Conservation (phyloP, 176 grass and related monocot genomes). For the Musa itinerans region DNA sequence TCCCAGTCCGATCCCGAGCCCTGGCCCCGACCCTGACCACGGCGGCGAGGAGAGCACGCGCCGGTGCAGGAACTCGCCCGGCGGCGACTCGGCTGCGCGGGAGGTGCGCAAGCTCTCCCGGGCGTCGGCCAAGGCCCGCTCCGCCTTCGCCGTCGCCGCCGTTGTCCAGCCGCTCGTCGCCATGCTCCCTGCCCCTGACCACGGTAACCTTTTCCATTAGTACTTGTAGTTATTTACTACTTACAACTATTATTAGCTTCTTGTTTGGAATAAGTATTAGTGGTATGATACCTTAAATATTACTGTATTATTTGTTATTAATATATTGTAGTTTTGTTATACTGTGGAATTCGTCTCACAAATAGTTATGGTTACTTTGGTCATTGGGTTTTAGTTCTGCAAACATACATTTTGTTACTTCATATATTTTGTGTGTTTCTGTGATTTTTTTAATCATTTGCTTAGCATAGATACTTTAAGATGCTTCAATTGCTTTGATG, state of each 20-base stretch:
- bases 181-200: too few species aligned
- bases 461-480: background rate
- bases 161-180: constrained; percentile 28
- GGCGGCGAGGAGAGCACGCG: background rate
- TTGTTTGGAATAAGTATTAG: too few species aligned
- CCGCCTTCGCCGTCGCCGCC: constrained; percentile 17
- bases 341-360: background rate
- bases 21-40: background rate
- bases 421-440: background rate
- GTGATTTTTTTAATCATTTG: background rate
- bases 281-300: too few species aligned
- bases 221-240: too few species aligned
- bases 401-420: background rate
- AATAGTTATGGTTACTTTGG: background rate
- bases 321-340: background rate
- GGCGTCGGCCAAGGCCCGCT: constrained; percentile 12
- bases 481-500: background rate
- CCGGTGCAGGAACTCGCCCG: constrained; percentile 15
- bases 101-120: constrained; percentile 16
- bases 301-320: background rate
- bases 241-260: too few species aligned
- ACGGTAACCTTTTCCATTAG: too few species aligned
- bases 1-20: too few species aligned
- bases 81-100: constrained; percentile 8
- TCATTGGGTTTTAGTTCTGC: background rate